phyloP scores from a whole-genome alignment of 2,329 filamentous ascomycete genomes.

The Fusarium sp. region DNA sequence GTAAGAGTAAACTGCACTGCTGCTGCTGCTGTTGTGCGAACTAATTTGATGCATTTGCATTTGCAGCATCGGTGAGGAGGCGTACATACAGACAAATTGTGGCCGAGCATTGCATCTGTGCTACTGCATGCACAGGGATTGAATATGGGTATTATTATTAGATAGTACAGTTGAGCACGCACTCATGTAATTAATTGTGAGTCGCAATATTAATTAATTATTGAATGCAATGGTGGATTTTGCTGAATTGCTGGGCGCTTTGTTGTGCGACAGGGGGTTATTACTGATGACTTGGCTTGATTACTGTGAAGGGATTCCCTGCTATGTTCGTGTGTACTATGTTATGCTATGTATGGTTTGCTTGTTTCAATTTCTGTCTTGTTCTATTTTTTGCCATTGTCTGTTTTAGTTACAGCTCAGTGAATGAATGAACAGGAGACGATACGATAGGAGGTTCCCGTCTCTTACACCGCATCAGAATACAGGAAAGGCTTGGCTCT shows the following conservation, averaged over 20 bases:
- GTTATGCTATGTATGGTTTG: constrained; percentile 17
- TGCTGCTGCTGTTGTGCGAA: constrained; percentile 13
- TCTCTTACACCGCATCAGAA: constrained; percentile 36
- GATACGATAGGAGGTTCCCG: background rate
- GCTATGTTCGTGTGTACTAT: constrained; percentile 19
- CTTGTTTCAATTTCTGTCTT: constrained; percentile 44
- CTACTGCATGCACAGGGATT: constrained; percentile 27
- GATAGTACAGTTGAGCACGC: background rate
- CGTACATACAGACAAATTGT: constrained; percentile 22
- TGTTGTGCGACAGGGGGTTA: constrained; percentile 34
- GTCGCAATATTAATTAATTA: constrained; percentile 34
- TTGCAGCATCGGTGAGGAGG: constrained; percentile 25
- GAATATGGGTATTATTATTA: background rate
- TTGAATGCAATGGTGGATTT: constrained; percentile 21
- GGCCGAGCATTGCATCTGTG: constrained; percentile 28
- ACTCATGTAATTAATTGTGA: constrained; percentile 24
- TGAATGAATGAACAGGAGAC: background rate
- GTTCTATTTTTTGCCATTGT: constrained; percentile 34
- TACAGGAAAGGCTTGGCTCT: constrained; percentile 7
- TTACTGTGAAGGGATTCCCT: constrained; percentile 6
- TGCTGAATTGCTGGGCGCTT: constrained; percentile 29
- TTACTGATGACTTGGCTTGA: constrained; percentile 1
- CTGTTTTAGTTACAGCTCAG: constrained; percentile 3
- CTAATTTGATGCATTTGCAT: constrained; percentile 22
- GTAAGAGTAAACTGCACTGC: background rate